These are phyloP conservation scores for Galeopsis tetrahit DNA, from an alignment of 257 asterid genomes.

Conservation along the genomic window DNA sequence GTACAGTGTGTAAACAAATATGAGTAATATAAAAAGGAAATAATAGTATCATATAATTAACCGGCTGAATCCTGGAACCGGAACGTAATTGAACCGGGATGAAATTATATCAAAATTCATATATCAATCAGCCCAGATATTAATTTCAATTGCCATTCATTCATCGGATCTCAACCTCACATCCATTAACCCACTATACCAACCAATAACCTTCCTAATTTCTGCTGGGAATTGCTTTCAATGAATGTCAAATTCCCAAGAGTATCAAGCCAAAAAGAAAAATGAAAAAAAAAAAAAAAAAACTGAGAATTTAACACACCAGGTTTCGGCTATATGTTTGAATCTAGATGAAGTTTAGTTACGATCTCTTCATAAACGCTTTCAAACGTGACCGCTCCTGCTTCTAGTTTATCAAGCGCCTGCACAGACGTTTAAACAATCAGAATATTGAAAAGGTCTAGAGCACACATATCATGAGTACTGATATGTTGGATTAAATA, in stretches of 20 bases:
- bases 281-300: background rate
- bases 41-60: no score
- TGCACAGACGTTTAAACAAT: slow-evolving; percentile 25
- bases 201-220: slow-evolving; percentile 36
- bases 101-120: no score
- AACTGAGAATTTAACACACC: slow-evolving; percentile 21
- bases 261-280: background rate
- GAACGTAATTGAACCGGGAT: background rate
- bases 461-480: background rate
- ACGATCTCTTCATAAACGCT: slow-evolving; percentile 24
- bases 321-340: slow-evolving; percentile 27
- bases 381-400: slow-evolving; percentile 3
- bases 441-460: background rate
- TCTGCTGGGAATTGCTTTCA: slow-evolving; percentile 18
- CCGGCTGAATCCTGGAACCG: background rate
- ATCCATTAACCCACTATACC: slow-evolving; percentile 62
- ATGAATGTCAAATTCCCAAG: background rate
- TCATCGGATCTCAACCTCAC: slow-evolving; percentile 42
- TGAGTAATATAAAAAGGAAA: no score
- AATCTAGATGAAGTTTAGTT: slow-evolving; percentile 16
- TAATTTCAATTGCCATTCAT: slow-evolving; percentile 28
- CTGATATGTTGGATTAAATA: background rate
- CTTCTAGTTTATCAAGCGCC: slow-evolving; percentile 36
- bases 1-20: no score
- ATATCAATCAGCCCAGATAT: background rate